Percentiles rank a stretch among this genome's conserved stretches.
Evolutionary conservation across 495 filamentous ascomycete species (phyloP).

Genomic region (Neurospora tetraspora): DNA sequence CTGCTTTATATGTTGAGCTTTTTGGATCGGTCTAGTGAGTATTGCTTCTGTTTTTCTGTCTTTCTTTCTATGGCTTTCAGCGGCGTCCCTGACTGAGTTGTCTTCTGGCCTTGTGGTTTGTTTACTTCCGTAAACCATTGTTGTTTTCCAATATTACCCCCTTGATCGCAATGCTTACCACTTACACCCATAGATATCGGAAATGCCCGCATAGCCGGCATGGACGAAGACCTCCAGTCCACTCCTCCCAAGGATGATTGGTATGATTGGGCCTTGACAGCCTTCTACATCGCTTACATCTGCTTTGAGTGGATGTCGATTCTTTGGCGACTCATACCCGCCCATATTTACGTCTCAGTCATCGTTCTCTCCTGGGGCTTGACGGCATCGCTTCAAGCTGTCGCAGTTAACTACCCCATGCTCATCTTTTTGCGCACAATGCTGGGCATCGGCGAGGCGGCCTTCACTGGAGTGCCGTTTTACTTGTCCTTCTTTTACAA

Average conservation of each 20-base stretch:
- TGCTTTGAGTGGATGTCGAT: conserved; percentile 62
- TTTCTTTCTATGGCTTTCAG: not conserved
- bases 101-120: too few species aligned
- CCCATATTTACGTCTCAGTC: conserved; percentile 48
- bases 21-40: conserved; percentile 65
- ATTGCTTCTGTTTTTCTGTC: not conserved
- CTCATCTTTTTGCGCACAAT: conserved; percentile 57
- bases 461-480: conserved; percentile 70
- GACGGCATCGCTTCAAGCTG: conserved; percentile 60
- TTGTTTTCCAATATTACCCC: too few species aligned
- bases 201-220: conserved; percentile 66
- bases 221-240: conserved; percentile 54
- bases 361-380: conserved; percentile 63
- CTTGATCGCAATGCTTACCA: not conserved
- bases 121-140: not conserved
- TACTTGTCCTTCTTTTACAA: conserved; percentile 82
- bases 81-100: too few species aligned
- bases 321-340: conserved; percentile 62
- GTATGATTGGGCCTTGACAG: conserved; percentile 70
- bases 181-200: conserved; percentile 51
- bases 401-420: conserved; percentile 59
- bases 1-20: conserved; percentile 75
- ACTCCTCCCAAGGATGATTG: conserved; percentile 54
- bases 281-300: conserved; percentile 65
- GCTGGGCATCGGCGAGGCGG: conserved; percentile 64